phyloP scores from a whole-genome alignment of 768 basidiomycete genomes.

The Mycena metata region DNA sequence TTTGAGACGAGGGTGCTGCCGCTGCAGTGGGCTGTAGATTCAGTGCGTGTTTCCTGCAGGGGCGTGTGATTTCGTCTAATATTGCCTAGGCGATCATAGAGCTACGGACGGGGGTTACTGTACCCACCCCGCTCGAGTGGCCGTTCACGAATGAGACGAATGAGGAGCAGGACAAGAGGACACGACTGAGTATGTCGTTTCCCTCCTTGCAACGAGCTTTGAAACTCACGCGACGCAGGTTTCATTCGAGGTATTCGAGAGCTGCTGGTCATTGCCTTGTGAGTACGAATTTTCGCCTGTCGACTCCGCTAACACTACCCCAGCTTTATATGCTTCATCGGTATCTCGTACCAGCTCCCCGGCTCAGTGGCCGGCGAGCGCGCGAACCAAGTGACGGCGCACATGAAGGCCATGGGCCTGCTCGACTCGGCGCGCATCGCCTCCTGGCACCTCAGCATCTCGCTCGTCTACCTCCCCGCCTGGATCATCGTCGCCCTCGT shows the following conservation, averaged over 20 bases:
- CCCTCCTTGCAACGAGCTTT: background rate
- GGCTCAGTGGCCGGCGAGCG: slow-evolving; percentile 78
- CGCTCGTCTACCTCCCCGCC: slow-evolving; percentile 78
- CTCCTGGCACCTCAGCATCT: slow-evolving; percentile 79
- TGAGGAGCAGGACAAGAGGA: slow-evolving; percentile 66
- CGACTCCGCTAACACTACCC: background rate
- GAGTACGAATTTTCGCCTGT: slow-evolving; percentile 37
- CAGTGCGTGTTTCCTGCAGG: slow-evolving; percentile 54
- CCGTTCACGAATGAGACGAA: slow-evolving; percentile 80
- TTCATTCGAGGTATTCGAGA: slow-evolving; percentile 73
- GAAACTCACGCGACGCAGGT: slow-evolving; percentile 52
- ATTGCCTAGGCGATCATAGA: slow-evolving; percentile 75
- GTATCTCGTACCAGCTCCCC: slow-evolving; percentile 83
- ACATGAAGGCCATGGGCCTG: slow-evolving; percentile 87
- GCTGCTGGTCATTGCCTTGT: slow-evolving; percentile 78
- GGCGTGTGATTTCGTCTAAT: background rate
- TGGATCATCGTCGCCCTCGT: slow-evolving; percentile 77
- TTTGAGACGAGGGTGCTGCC: slow-evolving; percentile 78
- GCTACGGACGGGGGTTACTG: slow-evolving; percentile 67
- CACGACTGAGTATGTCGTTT: slow-evolving; percentile 66
- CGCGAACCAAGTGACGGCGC: slow-evolving; percentile 72
- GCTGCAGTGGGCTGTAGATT: slow-evolving; percentile 83
- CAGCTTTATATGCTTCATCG: slow-evolving; percentile 79
- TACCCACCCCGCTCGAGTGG: slow-evolving; percentile 77
- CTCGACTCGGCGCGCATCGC: slow-evolving; percentile 76